Base-by-base conservation (phyloP, 371 early-diverging fungal genomes). In the Syncephalastrum racemosum region DNA sequence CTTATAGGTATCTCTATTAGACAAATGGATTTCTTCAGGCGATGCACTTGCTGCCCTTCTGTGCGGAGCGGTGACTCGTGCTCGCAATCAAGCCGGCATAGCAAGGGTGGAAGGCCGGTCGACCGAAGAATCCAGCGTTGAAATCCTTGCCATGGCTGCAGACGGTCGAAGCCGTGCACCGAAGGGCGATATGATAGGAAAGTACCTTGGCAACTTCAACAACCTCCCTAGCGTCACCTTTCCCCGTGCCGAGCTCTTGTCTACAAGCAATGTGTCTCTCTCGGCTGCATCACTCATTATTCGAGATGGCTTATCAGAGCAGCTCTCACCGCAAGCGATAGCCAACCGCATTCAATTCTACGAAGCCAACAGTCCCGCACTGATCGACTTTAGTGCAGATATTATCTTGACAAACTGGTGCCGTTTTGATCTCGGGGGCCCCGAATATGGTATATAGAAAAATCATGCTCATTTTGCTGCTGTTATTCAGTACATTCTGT, bases 151-250 rank as follows among this genome's bases (percentile, higher is more conserved):
- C 7, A 73, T 76, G 73, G 73, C 76, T 8, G 76, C 71, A 10
- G 71, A 76, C 45, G 76, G 76, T 46, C 66, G 76, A 20, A 67
- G 60, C 8, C 60, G 76, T 47, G 42, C 71, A 16, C 65, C 71
- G 19, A 18, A 63, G 23, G 58, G 60, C 4, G 50, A 58, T 23
- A 76, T 76, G 77, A 10, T 59, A 36, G 57, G 63, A 19, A 57
- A 58, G 10, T 76, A 76, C 53, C 64, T 71, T 60, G 77, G 77
- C 24, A 76, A 73, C 58, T 76, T 73, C 41, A 76, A 76, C 45
- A 44, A 50, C 18, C 67, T 76, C 50, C 64, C 64, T 59, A 55
- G 62, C 39, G 45, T 47, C 31, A 55, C 46, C 24, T 50, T 68
- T 12, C 54, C 69, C 60, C 68, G 73, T 3, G 23, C 57, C 6